A percentile compares a stretch with the other conserved stretches of the same genome.
These are phyloP conservation scores for Pseudopithomyces chartarum DNA, from an alignment of 2,329 filamentous ascomycete species.

Conservation along the genomic window DNA sequence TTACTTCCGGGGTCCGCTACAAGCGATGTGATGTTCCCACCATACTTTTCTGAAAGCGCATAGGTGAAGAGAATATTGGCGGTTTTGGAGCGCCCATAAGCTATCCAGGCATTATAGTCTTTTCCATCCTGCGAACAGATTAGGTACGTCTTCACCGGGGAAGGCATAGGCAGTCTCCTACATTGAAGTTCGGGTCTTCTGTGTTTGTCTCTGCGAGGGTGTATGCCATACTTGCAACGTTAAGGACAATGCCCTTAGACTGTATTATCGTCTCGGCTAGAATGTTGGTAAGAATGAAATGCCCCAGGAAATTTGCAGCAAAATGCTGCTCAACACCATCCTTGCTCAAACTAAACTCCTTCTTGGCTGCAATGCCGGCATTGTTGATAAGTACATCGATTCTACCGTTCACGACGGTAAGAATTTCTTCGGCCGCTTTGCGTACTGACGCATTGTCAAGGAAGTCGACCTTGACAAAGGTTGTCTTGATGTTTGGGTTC, in stretches of 20 bases:
- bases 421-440: slow-evolving; percentile 38
- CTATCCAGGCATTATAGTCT: slow-evolving; percentile 14
- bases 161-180: too few relatives aligned
- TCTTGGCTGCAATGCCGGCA: slow-evolving; percentile 29
- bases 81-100: slow-evolving; percentile 23
- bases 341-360: neutral
- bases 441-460: slow-evolving; percentile 31
- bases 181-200: neutral
- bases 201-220: slow-evolving; percentile 5
- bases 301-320: slow-evolving; percentile 1
- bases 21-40: neutral
- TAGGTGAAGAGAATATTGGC: slow-evolving; percentile 17
- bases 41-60: slow-evolving; percentile 11
- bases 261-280: neutral
- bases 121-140: slow-evolving; percentile 7
- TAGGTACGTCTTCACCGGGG: too few relatives aligned
- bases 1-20: neutral
- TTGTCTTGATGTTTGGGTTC: slow-evolving; percentile 24
- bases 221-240: slow-evolving; percentile 11
- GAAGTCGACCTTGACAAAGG: slow-evolving; percentile 36
- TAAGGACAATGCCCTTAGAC: slow-evolving; percentile 12
- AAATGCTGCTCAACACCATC: neutral
- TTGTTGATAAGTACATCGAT: slow-evolving; percentile 46
- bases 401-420: slow-evolving; percentile 45
- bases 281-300: slow-evolving; percentile 13